Evolutionary conservation across 2,329 filamentous ascomycete genomes (phyloP), one percentile per base, ranked within the genome.

Genomic region (Ophiostoma quercus): DNA sequence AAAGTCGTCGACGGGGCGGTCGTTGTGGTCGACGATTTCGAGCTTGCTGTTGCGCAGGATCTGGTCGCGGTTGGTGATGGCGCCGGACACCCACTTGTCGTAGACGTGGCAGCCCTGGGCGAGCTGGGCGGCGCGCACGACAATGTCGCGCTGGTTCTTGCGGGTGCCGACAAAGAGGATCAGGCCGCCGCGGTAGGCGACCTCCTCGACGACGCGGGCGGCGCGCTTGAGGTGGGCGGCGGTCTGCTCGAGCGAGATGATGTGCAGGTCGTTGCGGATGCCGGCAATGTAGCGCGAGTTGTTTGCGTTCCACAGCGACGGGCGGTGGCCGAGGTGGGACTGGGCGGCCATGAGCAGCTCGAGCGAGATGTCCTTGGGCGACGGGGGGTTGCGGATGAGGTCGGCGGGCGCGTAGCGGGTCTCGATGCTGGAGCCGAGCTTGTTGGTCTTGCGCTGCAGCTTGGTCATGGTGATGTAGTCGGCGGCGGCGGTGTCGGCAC

Each of bases 211-310:
- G 3, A 99, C 88, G 75, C 94, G 91, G n/a, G 93, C 92, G 4
- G 95, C 94, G 67, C 95, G 89, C n/a, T 94, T 89, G 69, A 99
- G 85, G 80, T 98, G 90, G 19, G 93, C 90, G 16, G 93, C 92
- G 41, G 92, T 98, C 71, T 88, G 85, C 78, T 99, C 95, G 3
- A 98, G 88, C 11, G 90, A 91, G 79, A 99, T 97, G 78, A 99
- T 93, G 81, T 97, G 94, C 72, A 96, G 89, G 19, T 91, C 92
- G 74, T 95, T 87, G 63, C 95, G 86, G 72, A 96, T 87, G 75
- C 95, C 95, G 78, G 92, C 94, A 78, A 99, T 98, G 81, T 98
- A 98, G 74, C 91, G 87, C 73, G 93, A 90, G 82, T 98, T 99
- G 68, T 88, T 89, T 12, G 95, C 94, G 80, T 99, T 96, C 95